phyloP scores from a whole-genome alignment of 192 early-diverging fungal species.

The Coemansia sp. region DNA sequence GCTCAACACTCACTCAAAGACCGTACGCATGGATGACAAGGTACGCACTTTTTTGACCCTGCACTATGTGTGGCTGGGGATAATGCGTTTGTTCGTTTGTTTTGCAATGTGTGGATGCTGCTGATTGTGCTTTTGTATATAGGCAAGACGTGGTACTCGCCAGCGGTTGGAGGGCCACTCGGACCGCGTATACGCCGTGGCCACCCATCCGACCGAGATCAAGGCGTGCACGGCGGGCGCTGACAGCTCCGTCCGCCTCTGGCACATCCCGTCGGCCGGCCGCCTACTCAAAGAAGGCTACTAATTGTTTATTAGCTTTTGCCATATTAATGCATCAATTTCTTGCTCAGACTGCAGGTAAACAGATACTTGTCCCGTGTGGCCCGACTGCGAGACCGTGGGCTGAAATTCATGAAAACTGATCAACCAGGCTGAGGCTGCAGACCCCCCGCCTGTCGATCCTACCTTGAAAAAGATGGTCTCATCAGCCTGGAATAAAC shows the following conservation, averaged over 20 bases:
- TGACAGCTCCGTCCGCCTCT: conserved; percentile 45
- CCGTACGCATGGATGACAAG: conserved; percentile 48
- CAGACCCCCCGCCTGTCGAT: neutral
- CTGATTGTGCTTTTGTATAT: conserved; percentile 6
- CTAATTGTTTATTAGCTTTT: neutral
- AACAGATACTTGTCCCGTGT: neutral
- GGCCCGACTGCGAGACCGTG: neutral
- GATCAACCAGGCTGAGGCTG: neutral
- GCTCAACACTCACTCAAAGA: conserved; percentile 39
- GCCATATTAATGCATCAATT: neutral
- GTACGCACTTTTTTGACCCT: conserved; percentile 19
- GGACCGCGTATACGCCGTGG: conserved; percentile 88
- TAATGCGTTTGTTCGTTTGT: neutral
- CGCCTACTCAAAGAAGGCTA: conserved; percentile 45
- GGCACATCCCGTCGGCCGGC: conserved; percentile 51
- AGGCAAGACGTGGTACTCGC: conserved; percentile 41
- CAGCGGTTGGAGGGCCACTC: conserved; percentile 91
- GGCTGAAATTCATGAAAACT: conserved; percentile 2
- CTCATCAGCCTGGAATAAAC: neutral
- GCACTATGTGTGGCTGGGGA: conserved; percentile 2
- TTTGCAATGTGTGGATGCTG: neutral
- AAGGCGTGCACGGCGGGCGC: conserved; percentile 55
- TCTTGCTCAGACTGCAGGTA: neutral
- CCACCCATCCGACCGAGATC: conserved; percentile 86
- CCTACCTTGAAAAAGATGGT: conserved; percentile 1